Conservation (phyloP, 345 rosid species). For the Hypericum androsaemum region DNA sequence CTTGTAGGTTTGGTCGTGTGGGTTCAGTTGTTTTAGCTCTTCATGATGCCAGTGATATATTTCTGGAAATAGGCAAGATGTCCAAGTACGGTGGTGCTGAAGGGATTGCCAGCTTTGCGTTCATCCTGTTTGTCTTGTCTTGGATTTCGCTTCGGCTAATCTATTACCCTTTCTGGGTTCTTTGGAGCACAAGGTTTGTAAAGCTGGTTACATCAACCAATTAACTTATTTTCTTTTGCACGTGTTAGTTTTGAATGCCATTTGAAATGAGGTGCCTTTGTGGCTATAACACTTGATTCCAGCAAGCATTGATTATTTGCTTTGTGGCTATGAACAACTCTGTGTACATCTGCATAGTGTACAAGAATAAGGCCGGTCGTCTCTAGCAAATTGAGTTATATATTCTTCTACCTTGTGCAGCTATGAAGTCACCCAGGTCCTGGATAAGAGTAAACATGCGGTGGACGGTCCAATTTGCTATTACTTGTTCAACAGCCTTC, state of each 20-base stretch:
- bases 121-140: conserved; percentile 39
- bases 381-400: too few relatives aligned
- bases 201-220: not conserved
- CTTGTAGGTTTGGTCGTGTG: conserved; percentile 57
- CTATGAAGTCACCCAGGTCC: conserved; percentile 48
- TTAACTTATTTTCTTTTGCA: not conserved
- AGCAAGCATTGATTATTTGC: too few relatives aligned
- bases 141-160: conserved; percentile 53
- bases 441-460: conserved; percentile 39
- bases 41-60: conserved; percentile 67
- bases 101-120: conserved; percentile 36
- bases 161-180: conserved; percentile 59
- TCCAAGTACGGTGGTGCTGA: conserved; percentile 74
- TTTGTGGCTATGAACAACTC: too few relatives aligned
- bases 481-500: conserved; percentile 70
- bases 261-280: too few relatives aligned
- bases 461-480: conserved; percentile 45
- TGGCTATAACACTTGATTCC: too few relatives aligned
- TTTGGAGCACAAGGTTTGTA: conserved; percentile 71
- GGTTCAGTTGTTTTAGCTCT: conserved; percentile 58
- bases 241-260: not conserved
- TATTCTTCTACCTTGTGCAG: conserved; percentile 23
- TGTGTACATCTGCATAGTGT: too few relatives aligned
- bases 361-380: too few relatives aligned
- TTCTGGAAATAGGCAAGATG: conserved; percentile 75